phyloP scores from a whole-genome alignment of 345 rosid species.

The Noccaea caerulescens region DNA sequence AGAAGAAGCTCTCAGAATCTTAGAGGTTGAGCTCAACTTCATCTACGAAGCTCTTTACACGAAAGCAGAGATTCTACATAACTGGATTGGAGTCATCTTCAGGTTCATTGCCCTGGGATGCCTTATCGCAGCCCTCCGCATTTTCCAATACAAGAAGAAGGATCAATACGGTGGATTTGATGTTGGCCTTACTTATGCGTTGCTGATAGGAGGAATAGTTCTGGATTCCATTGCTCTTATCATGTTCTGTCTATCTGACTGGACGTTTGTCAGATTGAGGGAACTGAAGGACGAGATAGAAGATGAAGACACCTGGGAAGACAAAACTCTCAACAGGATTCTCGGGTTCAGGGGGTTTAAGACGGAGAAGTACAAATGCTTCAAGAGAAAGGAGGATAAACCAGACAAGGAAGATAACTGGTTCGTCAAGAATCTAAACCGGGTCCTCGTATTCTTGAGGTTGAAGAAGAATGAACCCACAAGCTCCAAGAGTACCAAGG shows the following conservation, averaged over 20 bases:
- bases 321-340: conserved; percentile 33
- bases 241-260: conserved; percentile 62
- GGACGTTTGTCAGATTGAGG: conserved; percentile 50
- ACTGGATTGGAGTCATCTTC: conserved; percentile 26
- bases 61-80: conserved; percentile 38
- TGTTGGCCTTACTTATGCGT: conserved; percentile 43
- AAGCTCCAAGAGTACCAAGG: not conserved
- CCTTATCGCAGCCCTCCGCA: conserved; percentile 25
- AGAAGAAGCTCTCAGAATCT: conserved; percentile 41
- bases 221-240: conserved; percentile 47
- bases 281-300: conserved; percentile 33
- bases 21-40: conserved; percentile 53
- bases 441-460: too few species aligned
- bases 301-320: not conserved
- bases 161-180: conserved; percentile 9
- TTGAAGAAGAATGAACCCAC: too few species aligned
- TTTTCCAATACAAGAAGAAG: conserved; percentile 24
- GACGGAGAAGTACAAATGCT: not conserved
- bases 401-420: not conserved
- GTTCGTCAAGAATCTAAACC: not conserved
- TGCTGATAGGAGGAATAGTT: conserved; percentile 45
- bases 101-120: conserved; percentile 29
- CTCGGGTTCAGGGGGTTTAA: conserved; percentile 29
- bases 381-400: not conserved
- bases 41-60: conserved; percentile 52